Evolutionary conservation across 768 basidiomycete genomes (phyloP).

Genomic region (Postia placenta): DNA sequence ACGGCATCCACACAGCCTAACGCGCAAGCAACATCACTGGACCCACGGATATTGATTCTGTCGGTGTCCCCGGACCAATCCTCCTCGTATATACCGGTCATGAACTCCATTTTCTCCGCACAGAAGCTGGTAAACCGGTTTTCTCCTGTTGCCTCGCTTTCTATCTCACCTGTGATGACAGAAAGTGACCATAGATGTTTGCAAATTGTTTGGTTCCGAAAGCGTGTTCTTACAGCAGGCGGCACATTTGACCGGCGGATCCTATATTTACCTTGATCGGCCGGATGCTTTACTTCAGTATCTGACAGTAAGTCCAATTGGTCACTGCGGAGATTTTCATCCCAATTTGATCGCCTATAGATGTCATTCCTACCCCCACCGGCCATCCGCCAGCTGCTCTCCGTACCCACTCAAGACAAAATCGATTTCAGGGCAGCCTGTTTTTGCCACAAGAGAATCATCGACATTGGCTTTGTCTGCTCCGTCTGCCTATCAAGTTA

Average conservation of each 20-base stretch:
- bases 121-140: conserved; percentile 76
- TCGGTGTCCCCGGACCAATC: conserved; percentile 90
- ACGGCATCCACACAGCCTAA: conserved; percentile 25
- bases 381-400: conserved; percentile 67
- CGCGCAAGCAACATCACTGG: conserved; percentile 28
- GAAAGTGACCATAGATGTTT: conserved; percentile 97
- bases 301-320: conserved; percentile 57
- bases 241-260: conserved; percentile 89
- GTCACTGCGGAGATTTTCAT: background rate
- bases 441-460: conserved; percentile 96
- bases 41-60: conserved; percentile 67
- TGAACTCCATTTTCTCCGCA: conserved; percentile 99
- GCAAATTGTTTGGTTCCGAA: conserved; percentile 84
- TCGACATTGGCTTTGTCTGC: conserved; percentile 96
- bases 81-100: conserved; percentile 92
- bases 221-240: conserved; percentile 97
- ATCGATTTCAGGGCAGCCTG: conserved; percentile 97
- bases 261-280: conserved; percentile 80
- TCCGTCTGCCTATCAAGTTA: conserved; percentile 96
- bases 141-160: background rate
- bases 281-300: conserved; percentile 90
- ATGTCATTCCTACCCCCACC: conserved; percentile 77
- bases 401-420: conserved; percentile 88
- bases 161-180: conserved; percentile 25
- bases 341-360: conserved; percentile 32